Percentiles rank a stretch among this genome's conserved stretches.
Evolutionary conservation across 805 yeast genomes (phyloP).

Genomic region (Hanseniaspora hatyaiensis): DNA sequence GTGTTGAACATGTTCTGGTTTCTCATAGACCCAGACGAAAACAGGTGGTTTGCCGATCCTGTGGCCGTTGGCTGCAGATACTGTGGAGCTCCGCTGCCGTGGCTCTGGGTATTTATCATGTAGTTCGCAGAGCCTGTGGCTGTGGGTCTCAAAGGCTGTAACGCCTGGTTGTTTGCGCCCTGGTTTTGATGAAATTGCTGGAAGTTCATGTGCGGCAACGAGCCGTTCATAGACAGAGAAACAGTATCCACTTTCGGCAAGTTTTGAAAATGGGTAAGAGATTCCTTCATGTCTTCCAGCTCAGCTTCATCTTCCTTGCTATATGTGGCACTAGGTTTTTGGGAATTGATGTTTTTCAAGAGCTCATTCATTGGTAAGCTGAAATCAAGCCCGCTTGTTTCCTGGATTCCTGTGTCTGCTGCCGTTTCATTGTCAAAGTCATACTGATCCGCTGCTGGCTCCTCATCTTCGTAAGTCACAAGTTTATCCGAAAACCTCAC

Average conservation of each 20-base stretch:
- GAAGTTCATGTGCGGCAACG: constrained; percentile 22
- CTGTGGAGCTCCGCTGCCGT: background rate
- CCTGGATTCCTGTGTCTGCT: constrained; percentile 19
- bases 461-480: constrained; percentile 32
- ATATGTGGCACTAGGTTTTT: constrained; percentile 22
- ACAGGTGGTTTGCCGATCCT: constrained; percentile 32
- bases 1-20: background rate
- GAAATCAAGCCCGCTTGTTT: constrained; percentile 37
- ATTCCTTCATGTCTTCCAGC: constrained; percentile 61
- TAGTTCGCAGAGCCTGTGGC: constrained; percentile 35
- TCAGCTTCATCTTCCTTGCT: constrained; percentile 61
- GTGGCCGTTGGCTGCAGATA: constrained; percentile 33
- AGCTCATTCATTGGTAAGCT: constrained; percentile 71
- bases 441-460: constrained; percentile 1
- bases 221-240: constrained; percentile 33
- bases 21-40: constrained; percentile 22
- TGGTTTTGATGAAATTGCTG: no score
- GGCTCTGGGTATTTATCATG: constrained; percentile 19
- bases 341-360: constrained; percentile 33
- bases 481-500: constrained; percentile 66
- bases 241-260: constrained; percentile 67
- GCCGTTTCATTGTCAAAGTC: background rate
- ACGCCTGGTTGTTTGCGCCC: no score
- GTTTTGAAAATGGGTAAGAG: constrained; percentile 61
- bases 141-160: constrained; percentile 30